Conservation (phyloP, 2,329 filamentous ascomycete genomes). For the Cucurbitaria berberidis region DNA sequence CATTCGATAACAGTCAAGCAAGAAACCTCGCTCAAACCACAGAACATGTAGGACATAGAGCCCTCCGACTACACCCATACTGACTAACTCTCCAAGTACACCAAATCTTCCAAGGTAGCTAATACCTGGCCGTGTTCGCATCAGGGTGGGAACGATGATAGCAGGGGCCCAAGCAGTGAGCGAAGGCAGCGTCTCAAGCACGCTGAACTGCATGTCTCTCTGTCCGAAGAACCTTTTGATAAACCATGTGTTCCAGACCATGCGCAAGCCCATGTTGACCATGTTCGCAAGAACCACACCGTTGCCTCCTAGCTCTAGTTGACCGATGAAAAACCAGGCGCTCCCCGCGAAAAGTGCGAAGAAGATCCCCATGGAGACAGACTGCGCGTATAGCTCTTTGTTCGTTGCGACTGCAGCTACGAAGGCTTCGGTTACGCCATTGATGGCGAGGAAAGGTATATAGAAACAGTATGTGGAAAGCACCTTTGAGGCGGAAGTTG, state of each 20-base stretch:
- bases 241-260: slow-evolving; percentile 79
- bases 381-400: slow-evolving; percentile 76
- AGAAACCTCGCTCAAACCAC: slow-evolving; percentile 40
- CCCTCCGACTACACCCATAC: slow-evolving; percentile 46
- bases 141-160: slow-evolving; percentile 45
- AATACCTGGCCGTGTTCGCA: slow-evolving; percentile 38
- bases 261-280: slow-evolving; percentile 87
- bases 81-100: slow-evolving; percentile 50
- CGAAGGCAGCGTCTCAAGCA: slow-evolving; percentile 28
- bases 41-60: slow-evolving; percentile 45
- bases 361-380: slow-evolving; percentile 82
- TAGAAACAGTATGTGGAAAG: slow-evolving; percentile 88
- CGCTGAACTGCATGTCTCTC: slow-evolving; percentile 24
- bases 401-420: slow-evolving; percentile 84
- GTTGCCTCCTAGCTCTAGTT: slow-evolving; percentile 72
- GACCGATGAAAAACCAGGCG: slow-evolving; percentile 75
- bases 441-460: slow-evolving; percentile 88
- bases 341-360: slow-evolving; percentile 76
- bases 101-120: slow-evolving; percentile 44
- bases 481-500: slow-evolving; percentile 73
- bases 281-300: slow-evolving; percentile 87
- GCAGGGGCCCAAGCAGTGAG: slow-evolving; percentile 45
- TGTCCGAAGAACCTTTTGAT: slow-evolving; percentile 57
- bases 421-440: slow-evolving; percentile 91
- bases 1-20: slow-evolving; percentile 45